These are phyloP conservation scores for Kodamaea restingae DNA, from an alignment of 805 yeast genomes.

Conservation along the genomic window DNA sequence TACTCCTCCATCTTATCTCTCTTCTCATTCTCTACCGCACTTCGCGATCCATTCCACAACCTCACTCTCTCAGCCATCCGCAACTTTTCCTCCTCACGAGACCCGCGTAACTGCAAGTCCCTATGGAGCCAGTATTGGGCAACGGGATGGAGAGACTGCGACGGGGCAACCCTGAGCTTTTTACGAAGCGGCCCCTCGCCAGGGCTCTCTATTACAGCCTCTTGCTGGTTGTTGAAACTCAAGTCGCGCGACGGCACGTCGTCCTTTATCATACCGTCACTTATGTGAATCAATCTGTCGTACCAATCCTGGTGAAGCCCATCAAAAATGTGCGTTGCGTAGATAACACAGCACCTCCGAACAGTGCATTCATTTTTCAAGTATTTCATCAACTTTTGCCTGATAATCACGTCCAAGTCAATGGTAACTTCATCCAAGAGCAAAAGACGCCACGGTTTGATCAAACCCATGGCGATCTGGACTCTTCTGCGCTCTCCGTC, in stretches of 20 bases:
- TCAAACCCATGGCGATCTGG: conserved; percentile 87
- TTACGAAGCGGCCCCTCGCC: conserved; percentile 20
- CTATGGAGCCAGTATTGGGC: conserved; percentile 62
- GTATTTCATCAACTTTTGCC: conserved; percentile 69
- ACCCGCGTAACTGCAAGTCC: conserved; percentile 54
- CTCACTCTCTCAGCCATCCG: conserved; percentile 42
- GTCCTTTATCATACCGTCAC: conserved; percentile 53
- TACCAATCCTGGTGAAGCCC: conserved; percentile 87
- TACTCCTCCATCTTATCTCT: conserved; percentile 38
- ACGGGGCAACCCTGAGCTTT: conserved; percentile 35
- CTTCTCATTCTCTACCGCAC: conserved; percentile 35
- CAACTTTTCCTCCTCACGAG: conserved; percentile 42
- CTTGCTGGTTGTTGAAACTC: conserved; percentile 24
- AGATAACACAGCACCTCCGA: conserved; percentile 74
- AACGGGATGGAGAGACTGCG: conserved; percentile 64
- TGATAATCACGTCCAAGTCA: conserved; percentile 88
- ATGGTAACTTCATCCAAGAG: conserved; percentile 96
- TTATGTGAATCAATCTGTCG: conserved; percentile 72
- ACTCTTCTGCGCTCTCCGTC: conserved; percentile 96
- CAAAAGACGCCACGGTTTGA: conserved; percentile 84
- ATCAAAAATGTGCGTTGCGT: conserved; percentile 96
- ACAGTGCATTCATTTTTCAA: conserved; percentile 66
- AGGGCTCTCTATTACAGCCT: conserved; percentile 13
- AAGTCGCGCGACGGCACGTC: conserved; percentile 30
- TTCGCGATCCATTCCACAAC: conserved; percentile 52